These are phyloP conservation scores for Pyrus hybrid DNA, from an alignment of 331 rosid species.

Conservation along the genomic window DNA sequence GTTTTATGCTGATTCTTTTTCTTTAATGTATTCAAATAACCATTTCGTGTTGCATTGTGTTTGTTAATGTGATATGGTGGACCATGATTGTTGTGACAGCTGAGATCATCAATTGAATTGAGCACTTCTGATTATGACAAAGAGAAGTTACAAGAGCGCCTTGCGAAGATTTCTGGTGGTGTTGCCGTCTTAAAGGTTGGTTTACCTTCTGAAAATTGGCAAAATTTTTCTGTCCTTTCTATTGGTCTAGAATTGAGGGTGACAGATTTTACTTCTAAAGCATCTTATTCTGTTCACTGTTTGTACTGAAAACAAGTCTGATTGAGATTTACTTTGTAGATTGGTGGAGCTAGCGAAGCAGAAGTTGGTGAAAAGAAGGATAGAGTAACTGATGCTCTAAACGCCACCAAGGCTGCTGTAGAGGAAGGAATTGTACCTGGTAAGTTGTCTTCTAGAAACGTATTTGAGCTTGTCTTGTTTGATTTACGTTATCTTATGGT, in stretches of 20 bases:
- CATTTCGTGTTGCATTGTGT: background rate
- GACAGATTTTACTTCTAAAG: background rate
- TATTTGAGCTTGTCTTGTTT: background rate
- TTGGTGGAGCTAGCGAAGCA: constrained; percentile 96
- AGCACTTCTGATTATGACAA: constrained; percentile 96
- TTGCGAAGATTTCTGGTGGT: constrained; percentile 96
- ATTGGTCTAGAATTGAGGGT: background rate
- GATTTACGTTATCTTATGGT: background rate
- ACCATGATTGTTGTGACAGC: constrained; percentile 35
- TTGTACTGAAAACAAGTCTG: background rate
- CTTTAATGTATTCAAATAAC: background rate
- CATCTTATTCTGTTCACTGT: background rate
- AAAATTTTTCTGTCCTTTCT: background rate
- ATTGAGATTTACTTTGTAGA: constrained; percentile 30
- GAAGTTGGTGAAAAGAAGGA: constrained; percentile 97
- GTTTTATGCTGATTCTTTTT: constrained; percentile 20
- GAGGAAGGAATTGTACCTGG: constrained; percentile 98
- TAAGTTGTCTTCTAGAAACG: constrained; percentile 6
- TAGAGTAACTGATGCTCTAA: constrained; percentile 93
- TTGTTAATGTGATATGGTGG: background rate
- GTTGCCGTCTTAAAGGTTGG: constrained; percentile 88
- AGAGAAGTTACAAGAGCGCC: constrained; percentile 86
- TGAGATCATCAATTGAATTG: constrained; percentile 72
- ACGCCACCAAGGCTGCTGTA: constrained; percentile 99
- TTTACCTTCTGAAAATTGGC: background rate